These are phyloP conservation scores for Colletotrichum lindemuthianum DNA, from an alignment of 2,329 filamentous ascomycete species.

Conservation along the genomic window DNA sequence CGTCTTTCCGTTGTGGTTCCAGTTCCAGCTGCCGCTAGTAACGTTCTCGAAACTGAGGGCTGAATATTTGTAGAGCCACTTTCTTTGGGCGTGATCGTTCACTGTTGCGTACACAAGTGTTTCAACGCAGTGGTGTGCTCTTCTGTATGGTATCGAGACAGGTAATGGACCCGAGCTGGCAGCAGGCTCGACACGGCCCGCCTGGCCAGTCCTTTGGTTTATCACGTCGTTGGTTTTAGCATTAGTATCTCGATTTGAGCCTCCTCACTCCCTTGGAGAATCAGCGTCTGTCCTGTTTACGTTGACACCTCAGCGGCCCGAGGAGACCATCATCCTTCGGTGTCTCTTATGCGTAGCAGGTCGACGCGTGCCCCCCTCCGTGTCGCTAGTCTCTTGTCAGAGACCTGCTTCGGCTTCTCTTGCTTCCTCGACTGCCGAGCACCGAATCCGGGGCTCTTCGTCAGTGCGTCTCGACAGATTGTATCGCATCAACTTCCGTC, in stretches of 20 bases:
- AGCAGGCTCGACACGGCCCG: no score
- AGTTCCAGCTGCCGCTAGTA: conserved; percentile 34
- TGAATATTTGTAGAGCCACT: not conserved
- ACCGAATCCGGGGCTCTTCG: not conserved
- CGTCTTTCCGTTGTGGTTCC: conserved; percentile 10
- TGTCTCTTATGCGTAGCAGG: no score
- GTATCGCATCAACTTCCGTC: not conserved
- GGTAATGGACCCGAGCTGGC: no score
- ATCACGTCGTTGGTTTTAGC: no score
- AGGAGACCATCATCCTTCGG: not conserved
- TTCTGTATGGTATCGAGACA: no score
- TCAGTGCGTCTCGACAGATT: conserved; percentile 21
- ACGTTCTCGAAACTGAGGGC: conserved; percentile 6
- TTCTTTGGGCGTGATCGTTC: not conserved
- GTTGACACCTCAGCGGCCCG: not conserved
- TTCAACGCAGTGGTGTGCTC: no score
- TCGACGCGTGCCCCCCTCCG: conserved; percentile 30
- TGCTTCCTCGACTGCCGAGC: conserved; percentile 39
- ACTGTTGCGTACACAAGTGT: no score
- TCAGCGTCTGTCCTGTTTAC: no score
- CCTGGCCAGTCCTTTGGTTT: no score
- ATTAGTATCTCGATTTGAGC: no score
- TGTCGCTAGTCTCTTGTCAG: conserved; percentile 46
- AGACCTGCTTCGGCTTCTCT: conserved; percentile 51
- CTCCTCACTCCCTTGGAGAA: no score